Percentiles rank a stretch among this genome's conserved stretches.
phyloP scores from a whole-genome alignment of 225 moss, liverwort and hornwort species.

The Bryum argenteum region DNA sequence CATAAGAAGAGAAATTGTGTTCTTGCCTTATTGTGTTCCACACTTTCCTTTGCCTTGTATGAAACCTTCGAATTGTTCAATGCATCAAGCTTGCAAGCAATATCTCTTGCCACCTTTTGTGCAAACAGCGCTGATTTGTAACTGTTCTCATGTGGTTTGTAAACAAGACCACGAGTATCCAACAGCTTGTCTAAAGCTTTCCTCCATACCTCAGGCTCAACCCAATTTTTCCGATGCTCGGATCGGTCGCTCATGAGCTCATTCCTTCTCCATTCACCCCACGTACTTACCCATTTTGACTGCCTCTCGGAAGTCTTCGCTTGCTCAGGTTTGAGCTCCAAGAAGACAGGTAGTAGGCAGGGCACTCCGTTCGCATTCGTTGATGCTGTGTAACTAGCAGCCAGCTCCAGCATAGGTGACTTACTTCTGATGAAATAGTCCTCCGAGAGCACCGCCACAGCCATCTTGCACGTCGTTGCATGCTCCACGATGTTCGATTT shows the following conservation, averaged over 20 bases:
- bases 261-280: not conserved
- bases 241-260: not conserved
- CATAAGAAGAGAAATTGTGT: too few relatives aligned
- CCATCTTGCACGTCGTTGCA: constrained; percentile 6
- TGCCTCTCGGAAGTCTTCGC: not conserved
- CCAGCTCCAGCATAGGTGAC: constrained; percentile 26
- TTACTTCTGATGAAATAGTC: not conserved
- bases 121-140: too few relatives aligned
- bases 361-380: not conserved
- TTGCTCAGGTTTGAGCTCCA: not conserved
- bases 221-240: too few relatives aligned
- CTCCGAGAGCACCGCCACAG: not conserved
- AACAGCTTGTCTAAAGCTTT: too few relatives aligned
- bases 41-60: too few relatives aligned
- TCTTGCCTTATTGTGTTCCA: too few relatives aligned
- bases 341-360: constrained; percentile 14
- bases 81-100: too few relatives aligned
- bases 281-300: not conserved
- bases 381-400: not conserved
- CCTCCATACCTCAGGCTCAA: too few relatives aligned
- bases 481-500: not conserved
- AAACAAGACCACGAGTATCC: too few relatives aligned
- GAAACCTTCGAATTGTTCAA: too few relatives aligned
- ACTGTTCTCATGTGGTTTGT: too few relatives aligned
- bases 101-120: too few relatives aligned